phyloP scores from a whole-genome alignment of 345 rosid species.

The Geranium rotundifolium region DNA sequence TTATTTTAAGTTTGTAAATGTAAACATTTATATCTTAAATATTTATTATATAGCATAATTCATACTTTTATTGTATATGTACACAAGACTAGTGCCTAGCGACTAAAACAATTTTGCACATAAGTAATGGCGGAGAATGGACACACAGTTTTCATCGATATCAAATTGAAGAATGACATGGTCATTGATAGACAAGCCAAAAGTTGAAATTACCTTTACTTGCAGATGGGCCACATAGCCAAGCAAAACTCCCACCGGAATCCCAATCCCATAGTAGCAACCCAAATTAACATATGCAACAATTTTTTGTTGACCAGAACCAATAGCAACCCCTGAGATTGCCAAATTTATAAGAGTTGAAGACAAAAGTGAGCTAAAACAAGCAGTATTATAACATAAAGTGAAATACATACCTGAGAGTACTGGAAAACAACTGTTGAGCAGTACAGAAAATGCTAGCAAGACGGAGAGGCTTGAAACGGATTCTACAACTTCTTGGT shows the following conservation, averaged over 20 bases:
- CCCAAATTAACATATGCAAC: constrained; percentile 25
- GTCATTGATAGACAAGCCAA: too few relatives aligned
- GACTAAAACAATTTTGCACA: too few relatives aligned
- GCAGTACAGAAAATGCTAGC: constrained; percentile 33
- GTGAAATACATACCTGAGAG: constrained; percentile 24
- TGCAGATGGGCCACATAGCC: constrained; percentile 21
- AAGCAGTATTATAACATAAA: not conserved
- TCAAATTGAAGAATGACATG: too few relatives aligned
- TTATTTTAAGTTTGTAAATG: too few relatives aligned
- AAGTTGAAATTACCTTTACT: constrained; percentile 20
- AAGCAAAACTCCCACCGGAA: constrained; percentile 26
- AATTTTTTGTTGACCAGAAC: constrained; percentile 19
- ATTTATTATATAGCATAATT: too few relatives aligned
- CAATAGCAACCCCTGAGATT: constrained; percentile 20
- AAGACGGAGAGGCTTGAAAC: constrained; percentile 29
- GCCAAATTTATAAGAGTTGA: too few relatives aligned
- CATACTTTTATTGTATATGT: too few relatives aligned
- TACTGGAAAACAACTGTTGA: constrained; percentile 40
- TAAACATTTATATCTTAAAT: too few relatives aligned
- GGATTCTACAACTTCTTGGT: constrained; percentile 17
- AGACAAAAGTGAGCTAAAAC: not conserved
- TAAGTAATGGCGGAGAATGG: too few relatives aligned
- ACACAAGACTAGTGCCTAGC: too few relatives aligned
- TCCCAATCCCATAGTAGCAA: constrained; percentile 22
- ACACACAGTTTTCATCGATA: too few relatives aligned